phyloP scores from a whole-genome alignment of 192 early-diverging fungal genomes.

The Linnemannia exigua region DNA sequence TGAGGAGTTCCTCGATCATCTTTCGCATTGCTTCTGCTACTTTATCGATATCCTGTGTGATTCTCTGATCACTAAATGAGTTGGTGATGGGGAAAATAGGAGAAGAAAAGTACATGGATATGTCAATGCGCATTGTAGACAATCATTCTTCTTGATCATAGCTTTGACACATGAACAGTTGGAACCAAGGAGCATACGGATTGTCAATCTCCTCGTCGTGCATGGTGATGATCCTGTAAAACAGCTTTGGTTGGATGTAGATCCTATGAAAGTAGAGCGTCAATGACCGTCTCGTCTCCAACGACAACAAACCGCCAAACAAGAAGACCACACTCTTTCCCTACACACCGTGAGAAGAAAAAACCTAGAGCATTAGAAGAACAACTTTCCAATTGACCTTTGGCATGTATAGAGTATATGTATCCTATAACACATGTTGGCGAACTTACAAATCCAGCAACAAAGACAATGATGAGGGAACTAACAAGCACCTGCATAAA shows the following conservation, averaged over 20 bases:
- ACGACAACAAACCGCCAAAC: constrained; percentile 70
- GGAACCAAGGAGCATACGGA: constrained; percentile 59
- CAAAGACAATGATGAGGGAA: constrained; percentile 68
- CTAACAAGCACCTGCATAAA: constrained; percentile 72
- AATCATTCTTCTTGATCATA: background rate
- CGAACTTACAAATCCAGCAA: constrained; percentile 72
- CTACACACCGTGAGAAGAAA: constrained; percentile 33
- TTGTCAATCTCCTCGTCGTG: constrained; percentile 74
- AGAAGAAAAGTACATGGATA: constrained; percentile 35
- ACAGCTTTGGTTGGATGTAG: constrained; percentile 70
- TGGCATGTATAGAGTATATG: background rate
- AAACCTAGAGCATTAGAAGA: background rate
- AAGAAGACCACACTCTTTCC: constrained; percentile 73
- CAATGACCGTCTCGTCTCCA: constrained; percentile 73
- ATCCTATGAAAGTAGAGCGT: constrained; percentile 72
- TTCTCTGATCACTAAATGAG: constrained; percentile 85
- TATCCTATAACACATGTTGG: background rate
- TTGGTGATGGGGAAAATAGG: background rate
- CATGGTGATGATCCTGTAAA: constrained; percentile 71
- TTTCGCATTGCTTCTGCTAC: constrained; percentile 73
- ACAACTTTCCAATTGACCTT: background rate
- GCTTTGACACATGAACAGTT: too few relatives aligned
- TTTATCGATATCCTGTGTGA: constrained; percentile 91
- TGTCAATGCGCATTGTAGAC: background rate
- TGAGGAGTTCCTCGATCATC: constrained; percentile 73